Evolutionary conservation across 2,329 filamentous ascomycete genomes (phyloP).

Genomic region (Aspergillus sp.): DNA sequence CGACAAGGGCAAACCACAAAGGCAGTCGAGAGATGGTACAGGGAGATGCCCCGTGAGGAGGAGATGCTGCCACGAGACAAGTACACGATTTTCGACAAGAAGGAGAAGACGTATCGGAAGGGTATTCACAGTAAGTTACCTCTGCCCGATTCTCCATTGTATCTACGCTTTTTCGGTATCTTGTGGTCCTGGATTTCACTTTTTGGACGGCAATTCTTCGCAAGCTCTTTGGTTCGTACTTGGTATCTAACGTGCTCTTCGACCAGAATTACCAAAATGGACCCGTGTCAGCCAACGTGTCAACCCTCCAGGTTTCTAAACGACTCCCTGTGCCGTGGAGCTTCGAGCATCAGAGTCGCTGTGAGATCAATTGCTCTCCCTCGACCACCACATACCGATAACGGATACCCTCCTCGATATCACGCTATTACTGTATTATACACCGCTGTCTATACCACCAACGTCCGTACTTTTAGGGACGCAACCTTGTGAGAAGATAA

Average conservation of each 20-base stretch:
- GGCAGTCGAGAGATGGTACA: constrained; percentile 86
- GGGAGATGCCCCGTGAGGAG: constrained; percentile 91
- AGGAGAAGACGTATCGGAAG: constrained; percentile 94
- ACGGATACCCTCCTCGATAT: constrained; percentile 14
- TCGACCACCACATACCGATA: not conserved
- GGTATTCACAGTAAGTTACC: constrained; percentile 80
- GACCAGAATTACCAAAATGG: constrained; percentile 82
- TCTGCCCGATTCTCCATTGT: too few relatives aligned
- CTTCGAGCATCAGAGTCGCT: not conserved
- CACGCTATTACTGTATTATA: constrained; percentile 36
- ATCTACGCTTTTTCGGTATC: not conserved
- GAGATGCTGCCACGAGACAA: constrained; percentile 98
- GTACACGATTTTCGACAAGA: constrained; percentile 96
- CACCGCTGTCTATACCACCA: constrained; percentile 18
- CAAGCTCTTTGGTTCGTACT: not conserved
- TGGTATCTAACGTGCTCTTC: constrained; percentile 12
- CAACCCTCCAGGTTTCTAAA: constrained; percentile 91
- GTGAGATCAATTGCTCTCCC: not conserved
- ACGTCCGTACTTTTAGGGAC: constrained; percentile 11
- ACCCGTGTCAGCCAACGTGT: constrained; percentile 91
- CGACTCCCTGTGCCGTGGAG: not conserved
- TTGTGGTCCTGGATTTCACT: not conserved
- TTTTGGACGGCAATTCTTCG: not conserved
- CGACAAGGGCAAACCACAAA: constrained; percentile 72
- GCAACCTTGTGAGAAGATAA: constrained; percentile 26